phyloP scores from a whole-genome alignment of 495 filamentous ascomycete genomes.

The Neurospora hispaniola region DNA sequence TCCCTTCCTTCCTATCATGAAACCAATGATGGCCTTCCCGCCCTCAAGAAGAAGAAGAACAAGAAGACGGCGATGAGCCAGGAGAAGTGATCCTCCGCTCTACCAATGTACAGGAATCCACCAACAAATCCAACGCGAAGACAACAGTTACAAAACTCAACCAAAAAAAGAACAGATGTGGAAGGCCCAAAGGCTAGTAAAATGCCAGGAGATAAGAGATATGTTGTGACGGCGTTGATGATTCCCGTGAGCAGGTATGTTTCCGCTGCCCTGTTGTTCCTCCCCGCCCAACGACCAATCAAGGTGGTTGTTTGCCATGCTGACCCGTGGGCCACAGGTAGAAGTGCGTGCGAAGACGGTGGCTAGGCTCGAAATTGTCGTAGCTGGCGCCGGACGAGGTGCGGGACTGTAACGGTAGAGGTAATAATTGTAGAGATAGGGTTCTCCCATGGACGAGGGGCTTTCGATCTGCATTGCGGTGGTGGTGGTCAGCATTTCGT shows the following conservation, averaged over 20 bases:
- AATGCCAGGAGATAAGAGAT: background rate
- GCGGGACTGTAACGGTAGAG: background rate
- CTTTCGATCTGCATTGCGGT: background rate
- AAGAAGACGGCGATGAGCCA: background rate
- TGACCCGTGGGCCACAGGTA: too few species aligned
- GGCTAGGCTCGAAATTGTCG: background rate
- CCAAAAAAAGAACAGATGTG: too few species aligned
- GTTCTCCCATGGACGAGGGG: background rate
- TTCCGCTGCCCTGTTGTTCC: background rate
- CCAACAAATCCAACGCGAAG: background rate
- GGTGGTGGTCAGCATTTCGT: background rate
- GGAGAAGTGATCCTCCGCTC: background rate
- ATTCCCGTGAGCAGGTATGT: background rate
- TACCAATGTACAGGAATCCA: background rate
- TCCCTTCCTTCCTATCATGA: too few species aligned
- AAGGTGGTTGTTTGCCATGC: too few species aligned
- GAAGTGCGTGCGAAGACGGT: background rate
- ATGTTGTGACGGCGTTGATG: background rate
- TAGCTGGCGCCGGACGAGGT: background rate
- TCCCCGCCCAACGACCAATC: background rate
- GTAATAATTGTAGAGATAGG: background rate
- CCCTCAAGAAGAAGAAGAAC: background rate
- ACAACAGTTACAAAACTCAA: background rate
- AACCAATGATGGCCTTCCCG: too few species aligned
- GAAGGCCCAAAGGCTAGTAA: background rate